A percentile compares a stretch with the other conserved stretches of the same genome.
These are phyloP conservation scores for Solanum chaucha DNA, from an alignment of 257 asterid species.

Conservation along the genomic window DNA sequence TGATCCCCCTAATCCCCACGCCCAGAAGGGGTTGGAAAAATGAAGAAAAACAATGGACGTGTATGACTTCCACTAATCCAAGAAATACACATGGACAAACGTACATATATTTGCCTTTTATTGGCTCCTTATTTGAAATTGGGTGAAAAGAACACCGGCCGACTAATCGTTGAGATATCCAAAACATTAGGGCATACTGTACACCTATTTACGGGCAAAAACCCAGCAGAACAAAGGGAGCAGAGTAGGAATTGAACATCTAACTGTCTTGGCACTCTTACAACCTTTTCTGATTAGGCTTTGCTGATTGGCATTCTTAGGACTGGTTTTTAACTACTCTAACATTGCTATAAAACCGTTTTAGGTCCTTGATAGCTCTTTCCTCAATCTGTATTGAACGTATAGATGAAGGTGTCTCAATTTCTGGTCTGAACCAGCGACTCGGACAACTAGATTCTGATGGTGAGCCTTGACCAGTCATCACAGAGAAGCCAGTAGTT, in stretches of 20 bases:
- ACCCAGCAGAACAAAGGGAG: background rate
- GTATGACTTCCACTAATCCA: background rate
- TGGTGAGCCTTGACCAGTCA: constrained; percentile 65
- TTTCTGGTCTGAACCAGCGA: constrained; percentile 95
- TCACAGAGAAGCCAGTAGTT: constrained; percentile 73
- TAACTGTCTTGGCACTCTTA: background rate
- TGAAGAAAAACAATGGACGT: background rate
- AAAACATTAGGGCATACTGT: background rate
- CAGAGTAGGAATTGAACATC: background rate
- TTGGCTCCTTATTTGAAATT: background rate
- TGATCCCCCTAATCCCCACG: background rate
- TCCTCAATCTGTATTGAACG: constrained; percentile 94
- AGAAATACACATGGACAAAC: background rate
- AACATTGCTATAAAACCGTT: constrained; percentile 78
- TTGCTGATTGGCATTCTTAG: constrained; percentile 1
- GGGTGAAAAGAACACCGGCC: background rate
- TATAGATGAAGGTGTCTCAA: constrained; percentile 54
- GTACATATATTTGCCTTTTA: background rate
- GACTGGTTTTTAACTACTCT: constrained; percentile 74
- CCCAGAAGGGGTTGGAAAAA: background rate
- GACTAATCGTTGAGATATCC: background rate
- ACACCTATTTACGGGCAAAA: background rate
- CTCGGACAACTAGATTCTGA: constrained; percentile 48
- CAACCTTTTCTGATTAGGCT: background rate
- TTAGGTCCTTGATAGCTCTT: constrained; percentile 82